Conservation (phyloP, 2,329 filamentous ascomycete species). For the Beauveria asiatica region DNA sequence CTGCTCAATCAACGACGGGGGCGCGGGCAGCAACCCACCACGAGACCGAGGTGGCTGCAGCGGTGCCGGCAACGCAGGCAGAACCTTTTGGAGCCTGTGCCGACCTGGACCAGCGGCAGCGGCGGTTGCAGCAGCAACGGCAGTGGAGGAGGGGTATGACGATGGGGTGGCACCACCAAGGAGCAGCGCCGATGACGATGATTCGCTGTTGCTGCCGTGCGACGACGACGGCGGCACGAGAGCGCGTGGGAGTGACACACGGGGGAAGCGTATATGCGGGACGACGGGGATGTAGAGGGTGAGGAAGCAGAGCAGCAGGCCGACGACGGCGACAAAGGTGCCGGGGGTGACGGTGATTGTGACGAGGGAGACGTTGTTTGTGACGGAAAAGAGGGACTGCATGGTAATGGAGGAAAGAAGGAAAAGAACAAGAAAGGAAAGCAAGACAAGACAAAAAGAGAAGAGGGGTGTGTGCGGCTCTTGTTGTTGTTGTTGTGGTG, state of each 20-base stretch:
- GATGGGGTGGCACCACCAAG: not conserved
- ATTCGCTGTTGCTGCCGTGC: not conserved
- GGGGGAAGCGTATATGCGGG: constrained; percentile 24
- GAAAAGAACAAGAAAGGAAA: not conserved
- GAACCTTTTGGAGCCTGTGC: not conserved
- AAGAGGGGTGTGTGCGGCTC: no score
- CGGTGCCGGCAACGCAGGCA: not conserved
- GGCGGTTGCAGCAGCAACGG: constrained; percentile 8
- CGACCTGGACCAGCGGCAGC: not conserved
- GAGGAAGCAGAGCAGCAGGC: constrained; percentile 42
- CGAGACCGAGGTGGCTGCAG: not conserved
- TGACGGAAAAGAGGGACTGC: constrained; percentile 51
- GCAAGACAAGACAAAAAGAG: not conserved
- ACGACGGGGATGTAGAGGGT: constrained; percentile 37
- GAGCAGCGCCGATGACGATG: not conserved
- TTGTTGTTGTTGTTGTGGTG: not conserved
- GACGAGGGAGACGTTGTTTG: constrained; percentile 53
- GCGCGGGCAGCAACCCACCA: not conserved
- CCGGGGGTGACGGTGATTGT: constrained; percentile 51
- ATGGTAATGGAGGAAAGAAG: constrained; percentile 26
- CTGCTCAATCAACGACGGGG: not conserved
- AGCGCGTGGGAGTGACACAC: constrained; percentile 22
- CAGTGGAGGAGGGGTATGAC: not conserved
- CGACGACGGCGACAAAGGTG: constrained; percentile 45
- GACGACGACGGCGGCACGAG: constrained; percentile 2